Evolutionary conservation across 805 yeast species (phyloP).

Genomic region (Grigorovia transvaalensis): DNA sequence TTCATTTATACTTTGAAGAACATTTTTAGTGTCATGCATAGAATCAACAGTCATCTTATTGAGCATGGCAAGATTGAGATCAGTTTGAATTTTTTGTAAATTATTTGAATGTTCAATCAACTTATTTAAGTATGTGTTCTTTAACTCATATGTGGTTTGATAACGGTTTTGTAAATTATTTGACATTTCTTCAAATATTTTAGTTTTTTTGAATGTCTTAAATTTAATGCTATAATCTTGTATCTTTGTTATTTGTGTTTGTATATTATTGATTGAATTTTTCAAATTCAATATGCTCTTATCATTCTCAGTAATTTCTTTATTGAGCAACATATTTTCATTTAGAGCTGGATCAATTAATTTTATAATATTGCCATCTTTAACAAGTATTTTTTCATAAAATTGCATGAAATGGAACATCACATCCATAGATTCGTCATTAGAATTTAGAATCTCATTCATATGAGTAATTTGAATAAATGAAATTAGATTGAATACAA

Average conservation of each 20-base stretch:
- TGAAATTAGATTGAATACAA: slow-evolving; percentile 12
- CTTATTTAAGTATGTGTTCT: slow-evolving; percentile 27
- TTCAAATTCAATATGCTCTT: slow-evolving; percentile 28
- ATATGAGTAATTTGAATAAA: slow-evolving; percentile 8
- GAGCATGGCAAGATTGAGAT: slow-evolving; percentile 36
- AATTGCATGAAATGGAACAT: slow-evolving; percentile 14
- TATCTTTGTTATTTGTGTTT: slow-evolving; percentile 13
- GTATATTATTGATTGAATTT: slow-evolving; percentile 12
- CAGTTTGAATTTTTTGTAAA: slow-evolving; percentile 30
- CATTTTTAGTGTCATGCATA: slow-evolving; percentile 28
- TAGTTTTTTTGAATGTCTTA: slow-evolving; percentile 11
- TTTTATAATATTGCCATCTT: slow-evolving; percentile 12
- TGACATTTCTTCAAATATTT: slow-evolving; percentile 17
- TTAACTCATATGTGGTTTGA: slow-evolving; percentile 28
- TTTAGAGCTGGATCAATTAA: slow-evolving; percentile 9
- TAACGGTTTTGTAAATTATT: slow-evolving; percentile 25
- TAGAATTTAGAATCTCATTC: neutral
- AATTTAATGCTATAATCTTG: slow-evolving; percentile 14
- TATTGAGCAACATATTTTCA: slow-evolving; percentile 11
- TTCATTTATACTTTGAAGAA: slow-evolving; percentile 31
- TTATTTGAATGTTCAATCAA: slow-evolving; percentile 29
- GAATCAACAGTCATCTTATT: slow-evolving; percentile 32
- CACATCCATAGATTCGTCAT: slow-evolving; percentile 7
- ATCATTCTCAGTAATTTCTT: slow-evolving; percentile 27
- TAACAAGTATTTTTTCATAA: slow-evolving; percentile 10